Conservation (phyloP, 2,329 filamentous ascomycete genomes). For the Pestalotiopsis sp. region DNA sequence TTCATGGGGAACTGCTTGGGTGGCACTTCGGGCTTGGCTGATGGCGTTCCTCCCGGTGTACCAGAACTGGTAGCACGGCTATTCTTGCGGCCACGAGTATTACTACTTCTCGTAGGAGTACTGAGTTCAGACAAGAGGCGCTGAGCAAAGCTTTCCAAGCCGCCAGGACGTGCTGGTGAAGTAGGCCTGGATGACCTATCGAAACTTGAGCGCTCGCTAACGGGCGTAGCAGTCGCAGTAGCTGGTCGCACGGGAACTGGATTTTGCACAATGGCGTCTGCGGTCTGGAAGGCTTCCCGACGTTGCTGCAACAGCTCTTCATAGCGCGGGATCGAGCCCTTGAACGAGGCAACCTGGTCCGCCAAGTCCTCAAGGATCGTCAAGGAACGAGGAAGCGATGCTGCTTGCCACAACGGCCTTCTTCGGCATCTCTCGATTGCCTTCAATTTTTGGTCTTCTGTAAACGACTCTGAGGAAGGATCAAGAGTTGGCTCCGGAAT, state of each 20-base stretch:
- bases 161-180: slow-evolving; percentile 57
- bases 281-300: slow-evolving; percentile 65
- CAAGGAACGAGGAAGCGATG: slow-evolving; percentile 56
- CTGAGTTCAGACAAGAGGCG: slow-evolving; percentile 63
- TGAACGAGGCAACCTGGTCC: slow-evolving; percentile 65
- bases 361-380: slow-evolving; percentile 61
- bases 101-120: slow-evolving; percentile 53
- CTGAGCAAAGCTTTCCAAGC: slow-evolving; percentile 64
- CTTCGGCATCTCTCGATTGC: slow-evolving; percentile 54
- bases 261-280: slow-evolving; percentile 49
- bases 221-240: slow-evolving; percentile 26
- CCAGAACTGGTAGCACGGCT: slow-evolving; percentile 30
- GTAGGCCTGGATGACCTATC: slow-evolving; percentile 46
- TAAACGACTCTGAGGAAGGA: slow-evolving; percentile 21
- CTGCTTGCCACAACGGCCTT: slow-evolving; percentile 54
- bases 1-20: slow-evolving; percentile 46
- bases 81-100: slow-evolving; percentile 51
- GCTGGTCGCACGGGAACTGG: slow-evolving; percentile 31
- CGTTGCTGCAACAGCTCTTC: slow-evolving; percentile 70
- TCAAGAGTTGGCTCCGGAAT: slow-evolving; percentile 19
- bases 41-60: slow-evolving; percentile 33
- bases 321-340: slow-evolving; percentile 69
- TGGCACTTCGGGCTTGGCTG: slow-evolving; percentile 37
- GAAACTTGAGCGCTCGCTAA: slow-evolving; percentile 42
- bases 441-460: slow-evolving; percentile 47